Evolutionary conservation across 805 yeast species (phyloP), one percentile per base, ranked within the genome.

Genomic region (Tetrapisispora iriomotensis): DNA sequence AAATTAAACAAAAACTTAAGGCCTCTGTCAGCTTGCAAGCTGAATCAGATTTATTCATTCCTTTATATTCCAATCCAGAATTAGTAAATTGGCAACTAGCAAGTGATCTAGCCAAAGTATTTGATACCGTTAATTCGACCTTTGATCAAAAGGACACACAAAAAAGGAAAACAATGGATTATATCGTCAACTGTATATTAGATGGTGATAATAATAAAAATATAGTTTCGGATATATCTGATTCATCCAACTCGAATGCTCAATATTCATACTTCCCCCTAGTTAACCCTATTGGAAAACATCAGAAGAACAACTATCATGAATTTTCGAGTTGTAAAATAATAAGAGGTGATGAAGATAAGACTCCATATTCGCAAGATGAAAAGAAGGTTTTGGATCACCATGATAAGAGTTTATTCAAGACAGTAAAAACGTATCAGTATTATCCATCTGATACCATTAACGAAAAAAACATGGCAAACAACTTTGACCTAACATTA

Each of bases 41-140:
- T 28, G 62, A 64, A 37, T 65, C 79, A 0, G 69, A 81, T 7
- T 50, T 84, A 18, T 65, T 73, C 32, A 54, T 84, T 9, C 90
- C 94, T 0, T 21, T 83, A 8, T 51, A 58, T 12, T 49, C 53
- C 3, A 33, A 48, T 3, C 51, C 61, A 2, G 24, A 38, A 2
- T 18, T 47, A 20, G 33, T 54, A 2, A 49, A 54, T 25, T 59
- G 64, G 64, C 51, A 53, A 45, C 43, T 49, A 25, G 54, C 51
- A 2, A 59, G 61, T 22, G 40, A 41, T 17, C 31, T 44, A 8
- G 47, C 51, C 28, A 40, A 44, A 23, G 28, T 55, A 7, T 47
- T 51, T 25, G 62, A 58, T 29, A 39, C 59, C 3, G 35, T 59
- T 4, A 48, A 45, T 21, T 48, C 61, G 2, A 30, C 48, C 5